phyloP scores from a whole-genome alignment of 495 filamentous ascomycete genomes.

The Cercophora sp. region DNA sequence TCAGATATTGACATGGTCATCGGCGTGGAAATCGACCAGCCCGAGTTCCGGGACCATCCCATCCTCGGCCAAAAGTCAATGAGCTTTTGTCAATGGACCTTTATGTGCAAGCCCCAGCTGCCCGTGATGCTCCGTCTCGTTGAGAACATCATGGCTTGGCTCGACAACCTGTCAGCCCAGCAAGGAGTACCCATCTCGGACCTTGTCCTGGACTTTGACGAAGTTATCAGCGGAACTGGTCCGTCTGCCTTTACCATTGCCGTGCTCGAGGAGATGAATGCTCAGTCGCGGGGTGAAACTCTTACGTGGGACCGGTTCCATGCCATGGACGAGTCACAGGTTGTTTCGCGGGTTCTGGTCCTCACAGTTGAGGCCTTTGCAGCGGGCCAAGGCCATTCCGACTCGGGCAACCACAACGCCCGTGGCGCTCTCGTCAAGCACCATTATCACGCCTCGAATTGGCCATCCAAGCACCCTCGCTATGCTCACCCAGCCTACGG shows the following conservation, averaged over 20 bases:
- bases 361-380: constrained; percentile 61
- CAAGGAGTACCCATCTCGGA: constrained; percentile 49
- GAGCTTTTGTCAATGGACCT: constrained; percentile 65
- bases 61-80: constrained; percentile 56
- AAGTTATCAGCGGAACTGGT: constrained; percentile 60
- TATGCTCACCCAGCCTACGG: constrained; percentile 56
- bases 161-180: constrained; percentile 43
- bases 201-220: constrained; percentile 57
- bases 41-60: constrained; percentile 53
- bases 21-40: constrained; percentile 60
- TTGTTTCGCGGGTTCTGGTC: constrained; percentile 52
- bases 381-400: constrained; percentile 59
- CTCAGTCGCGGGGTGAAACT: not conserved
- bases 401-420: constrained; percentile 56
- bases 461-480: constrained; percentile 54
- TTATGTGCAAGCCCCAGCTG: constrained; percentile 53
- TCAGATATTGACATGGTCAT: constrained; percentile 55
- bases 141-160: constrained; percentile 55
- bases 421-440: constrained; percentile 55
- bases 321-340: constrained; percentile 50
- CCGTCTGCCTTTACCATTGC: constrained; percentile 59
- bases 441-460: constrained; percentile 58
- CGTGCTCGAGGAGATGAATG: constrained; percentile 53
- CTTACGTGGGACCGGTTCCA: constrained; percentile 55
- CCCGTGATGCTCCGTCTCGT: constrained; percentile 57